Evolutionary conservation across 2,329 filamentous ascomycete species (phyloP), one percentile per base, ranked within the genome.

Genomic region (Calycina herbarum): DNA sequence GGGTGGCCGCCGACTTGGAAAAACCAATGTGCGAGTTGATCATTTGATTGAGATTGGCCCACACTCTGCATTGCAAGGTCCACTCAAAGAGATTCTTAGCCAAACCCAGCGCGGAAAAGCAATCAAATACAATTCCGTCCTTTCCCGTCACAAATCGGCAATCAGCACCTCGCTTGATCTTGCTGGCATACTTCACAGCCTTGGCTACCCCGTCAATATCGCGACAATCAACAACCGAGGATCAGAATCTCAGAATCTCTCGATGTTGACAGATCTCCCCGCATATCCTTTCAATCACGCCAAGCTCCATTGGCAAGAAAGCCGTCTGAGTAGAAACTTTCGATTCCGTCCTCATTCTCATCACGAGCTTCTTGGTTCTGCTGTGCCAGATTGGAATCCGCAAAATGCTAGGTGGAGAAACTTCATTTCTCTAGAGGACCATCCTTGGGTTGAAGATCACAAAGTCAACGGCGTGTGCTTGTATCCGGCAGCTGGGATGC

Each of bases 161-260:
- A 24, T 58, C 7, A 20, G 65, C 13, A 58, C 59, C 1, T 40
- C 54, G 5, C 20, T 66, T 1, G 31, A 33, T 2, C 17, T 48
- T 10, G 56, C 54, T 38, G 65, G 65, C 3, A 13, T 38, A 3
- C 33, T 66, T 15, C 29, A 60, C 15, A 31, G 42, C 48, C 8
- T 27, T 24, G 64, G 64, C 10, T 48, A 42, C 29, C 17, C 8
- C 10, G 15, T 66, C 10, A 35, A 63, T 40, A 24, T 66, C 11
- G 74, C 75, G 20, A 76, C 83, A 83, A 70, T 79, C 79, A 68
- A 78, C 78, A 24, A 76, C 75, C 5, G 24, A 17, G 10, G n/a
- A 8, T 54, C 48, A 24, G 3, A 5, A 6, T 3, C 56, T 59
- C 4, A 15, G 1, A 10, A 35, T 54, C 54, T 5, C 48, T 35